Conservation (phyloP, 2,329 filamentous ascomycete genomes). For the Exophiala mesophila region DNA sequence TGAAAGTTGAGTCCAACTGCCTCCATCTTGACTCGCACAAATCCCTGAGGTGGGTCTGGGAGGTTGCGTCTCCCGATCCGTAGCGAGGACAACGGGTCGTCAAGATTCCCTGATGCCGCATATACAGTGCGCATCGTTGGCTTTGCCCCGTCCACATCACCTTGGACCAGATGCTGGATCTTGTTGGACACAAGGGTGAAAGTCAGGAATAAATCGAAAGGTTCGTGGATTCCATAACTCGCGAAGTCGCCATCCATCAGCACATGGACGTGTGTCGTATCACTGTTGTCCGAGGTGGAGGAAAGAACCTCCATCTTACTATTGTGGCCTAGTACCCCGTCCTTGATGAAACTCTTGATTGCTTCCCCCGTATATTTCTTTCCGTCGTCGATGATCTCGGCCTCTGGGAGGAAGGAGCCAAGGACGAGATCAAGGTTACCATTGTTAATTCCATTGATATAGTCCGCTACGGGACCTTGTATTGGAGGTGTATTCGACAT, state of each 20-base stretch:
- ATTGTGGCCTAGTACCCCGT: constrained; percentile 13
- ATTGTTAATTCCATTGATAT: constrained; percentile 13
- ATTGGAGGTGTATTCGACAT: too few relatives aligned
- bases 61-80: constrained; percentile 6
- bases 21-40: constrained; percentile 17
- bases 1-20: constrained; percentile 19
- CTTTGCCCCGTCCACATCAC: constrained; percentile 13
- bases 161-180: constrained; percentile 13
- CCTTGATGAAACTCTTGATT: constrained; percentile 9
- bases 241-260: constrained; percentile 19
- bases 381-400: constrained; percentile 16
- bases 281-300: neutral
- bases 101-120: constrained; percentile 8
- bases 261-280: constrained; percentile 12
- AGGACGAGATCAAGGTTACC: constrained; percentile 13
- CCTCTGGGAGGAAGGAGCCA: constrained; percentile 10
- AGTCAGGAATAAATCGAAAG: constrained; percentile 17
- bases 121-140: constrained; percentile 15
- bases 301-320: constrained; percentile 7
- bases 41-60: constrained; percentile 12
- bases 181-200: constrained; percentile 11
- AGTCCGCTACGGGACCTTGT: constrained; percentile 6
- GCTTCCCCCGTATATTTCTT: constrained; percentile 16
- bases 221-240: constrained; percentile 14
- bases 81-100: constrained; percentile 15